Evolutionary conservation across 2,329 filamentous ascomycete genomes (phyloP).

Genomic region (Penicillium expansum): DNA sequence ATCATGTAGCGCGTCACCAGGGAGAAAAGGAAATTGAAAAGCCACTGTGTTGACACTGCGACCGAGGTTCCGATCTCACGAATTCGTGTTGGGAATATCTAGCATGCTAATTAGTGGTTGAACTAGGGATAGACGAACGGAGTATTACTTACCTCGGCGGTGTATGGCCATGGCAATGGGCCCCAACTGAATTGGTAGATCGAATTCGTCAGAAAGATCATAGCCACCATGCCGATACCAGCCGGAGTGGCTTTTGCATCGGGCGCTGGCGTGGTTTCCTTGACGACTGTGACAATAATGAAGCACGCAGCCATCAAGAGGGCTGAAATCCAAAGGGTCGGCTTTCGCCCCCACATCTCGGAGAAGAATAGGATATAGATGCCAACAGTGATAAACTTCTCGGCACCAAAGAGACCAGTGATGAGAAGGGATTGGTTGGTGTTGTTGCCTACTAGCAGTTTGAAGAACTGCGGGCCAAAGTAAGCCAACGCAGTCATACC

Average conservation of each 20-base stretch:
- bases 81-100: constrained; percentile 42
- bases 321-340: constrained; percentile 49
- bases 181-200: constrained; percentile 37
- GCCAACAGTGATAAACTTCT: constrained; percentile 50
- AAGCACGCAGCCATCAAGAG: constrained; percentile 52
- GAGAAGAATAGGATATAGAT: constrained; percentile 52
- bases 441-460: constrained; percentile 47
- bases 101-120: background rate
- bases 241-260: constrained; percentile 32
- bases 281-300: constrained; percentile 50
- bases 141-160: constrained; percentile 24
- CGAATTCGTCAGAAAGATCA: constrained; percentile 44
- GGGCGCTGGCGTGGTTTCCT: constrained; percentile 43
- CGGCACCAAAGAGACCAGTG: constrained; percentile 51
- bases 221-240: constrained; percentile 49
- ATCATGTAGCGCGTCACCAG: constrained; percentile 43
- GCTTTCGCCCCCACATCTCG: constrained; percentile 50
- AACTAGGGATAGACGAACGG: background rate
- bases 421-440: constrained; percentile 46
- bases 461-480: constrained; percentile 54
- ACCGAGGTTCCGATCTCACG: constrained; percentile 40
- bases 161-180: constrained; percentile 38
- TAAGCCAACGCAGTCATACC: constrained; percentile 51
- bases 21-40: constrained; percentile 46
- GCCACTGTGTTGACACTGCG: constrained; percentile 39